Base-by-base conservation (phyloP, 176 grass and related monocot species). In the Musa acuminata region DNA sequence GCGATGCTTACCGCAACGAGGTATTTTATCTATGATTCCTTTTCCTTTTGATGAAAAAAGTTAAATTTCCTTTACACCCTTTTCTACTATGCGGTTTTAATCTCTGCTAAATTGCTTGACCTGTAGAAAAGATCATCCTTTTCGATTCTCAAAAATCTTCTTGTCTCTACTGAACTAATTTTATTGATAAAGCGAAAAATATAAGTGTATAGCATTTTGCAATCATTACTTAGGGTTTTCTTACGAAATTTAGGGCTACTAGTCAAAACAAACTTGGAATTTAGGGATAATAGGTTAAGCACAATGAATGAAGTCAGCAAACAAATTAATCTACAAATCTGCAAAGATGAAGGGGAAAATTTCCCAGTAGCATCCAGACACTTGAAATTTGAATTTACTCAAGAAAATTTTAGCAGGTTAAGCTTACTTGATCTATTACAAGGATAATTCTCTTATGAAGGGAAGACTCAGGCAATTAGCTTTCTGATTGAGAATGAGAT, bases 1-100 rank as follows among this genome's bases (percentile, higher is more conserved):
- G 87, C 1, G 94, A 93, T 71, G 81, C 76, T 13, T 97, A 93
- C 73, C 20, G 53, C 19, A 78, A 97, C 73, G 85, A 97, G 94
- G 85, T 87, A 53, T 23, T 53, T 72, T 48, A 11, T 70, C 17
- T 50, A 54, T 57, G 17, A 35, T 55, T 11, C 13, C 35, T 17
- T 68, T 74, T 75, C 11, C 11, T 75, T 59, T 26, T 58, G 12
- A 2, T 43, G 13, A 58, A 17, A 26, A 72, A 22, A 72, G 51
- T 26, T 53, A 2, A 8, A 23, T 22, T 22, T 23, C 16, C 17
- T 25, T 1, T 3, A 11, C 51, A 17, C 57, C 8, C 1, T 60
- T 60, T 60, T n/a, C 5, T 60, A 8, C n/a, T 3, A 17, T n/a
- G 13, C 3, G 1, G 7, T n/a, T 14, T n/a, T 60, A 20, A n/a